Conservation (phyloP, 1,284 basidiomycete species). For the Sporisorium reilianum region DNA sequence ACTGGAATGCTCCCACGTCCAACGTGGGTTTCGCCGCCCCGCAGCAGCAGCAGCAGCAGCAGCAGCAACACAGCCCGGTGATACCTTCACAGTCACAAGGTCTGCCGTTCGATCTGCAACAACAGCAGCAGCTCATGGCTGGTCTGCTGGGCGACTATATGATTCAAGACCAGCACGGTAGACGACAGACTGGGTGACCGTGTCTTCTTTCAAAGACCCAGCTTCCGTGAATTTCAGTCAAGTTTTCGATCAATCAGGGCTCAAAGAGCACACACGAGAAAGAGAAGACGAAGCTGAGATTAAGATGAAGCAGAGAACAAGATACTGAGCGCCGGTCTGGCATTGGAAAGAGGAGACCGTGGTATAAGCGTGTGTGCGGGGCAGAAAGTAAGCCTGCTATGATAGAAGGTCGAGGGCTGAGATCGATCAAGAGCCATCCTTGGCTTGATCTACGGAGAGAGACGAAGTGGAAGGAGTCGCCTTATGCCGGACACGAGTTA, state of each 20-base stretch:
- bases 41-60: conserved; percentile 4
- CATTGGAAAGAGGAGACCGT: too few species aligned
- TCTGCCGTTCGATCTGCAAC: conserved; percentile 1
- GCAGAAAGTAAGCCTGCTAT: too few species aligned
- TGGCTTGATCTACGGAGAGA: background rate
- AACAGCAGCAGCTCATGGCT: conserved; percentile 15
- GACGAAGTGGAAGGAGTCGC: background rate
- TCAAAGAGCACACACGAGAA: too few species aligned
- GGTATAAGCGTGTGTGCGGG: too few species aligned
- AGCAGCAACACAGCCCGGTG: conserved; percentile 5
- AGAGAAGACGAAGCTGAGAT: too few species aligned
- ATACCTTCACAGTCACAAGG: background rate
- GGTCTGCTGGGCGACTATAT: conserved; percentile 20
- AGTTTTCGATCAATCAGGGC: too few species aligned
- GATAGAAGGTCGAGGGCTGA: too few species aligned
- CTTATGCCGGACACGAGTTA: conserved; percentile 18
- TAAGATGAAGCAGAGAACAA: too few species aligned
- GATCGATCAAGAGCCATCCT: too few species aligned
- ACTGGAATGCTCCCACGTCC: background rate
- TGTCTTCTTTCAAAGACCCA: background rate
- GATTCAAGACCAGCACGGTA: conserved; percentile 6
- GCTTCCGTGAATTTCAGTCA: background rate
- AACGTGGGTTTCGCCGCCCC: background rate
- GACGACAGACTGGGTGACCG: background rate
- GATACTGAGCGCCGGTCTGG: too few species aligned